Conservation (phyloP, 192 early-diverging fungal species). For the Coemansia sp. region DNA sequence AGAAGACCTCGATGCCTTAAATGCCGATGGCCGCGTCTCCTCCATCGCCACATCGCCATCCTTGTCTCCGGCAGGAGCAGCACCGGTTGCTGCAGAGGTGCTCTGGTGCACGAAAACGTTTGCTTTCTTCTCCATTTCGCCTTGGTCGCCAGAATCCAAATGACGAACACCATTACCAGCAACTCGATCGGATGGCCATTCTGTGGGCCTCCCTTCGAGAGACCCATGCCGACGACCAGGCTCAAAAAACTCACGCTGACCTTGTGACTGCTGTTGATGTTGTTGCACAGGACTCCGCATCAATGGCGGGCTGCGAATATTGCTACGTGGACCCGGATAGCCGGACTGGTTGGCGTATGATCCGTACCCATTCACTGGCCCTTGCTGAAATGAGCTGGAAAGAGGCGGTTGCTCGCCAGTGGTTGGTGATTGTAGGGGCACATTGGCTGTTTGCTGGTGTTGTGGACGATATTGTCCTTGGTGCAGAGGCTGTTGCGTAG, state of each 20-base stretch:
- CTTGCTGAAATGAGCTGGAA: conserved; percentile 36
- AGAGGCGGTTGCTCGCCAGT: conserved; percentile 11
- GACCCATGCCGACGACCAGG: neutral
- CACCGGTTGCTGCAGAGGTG: neutral
- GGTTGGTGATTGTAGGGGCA: conserved; percentile 18
- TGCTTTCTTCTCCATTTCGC: neutral
- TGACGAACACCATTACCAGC: neutral
- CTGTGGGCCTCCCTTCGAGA: neutral
- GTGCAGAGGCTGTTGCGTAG: conserved; percentile 29
- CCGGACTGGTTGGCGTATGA: conserved; percentile 17
- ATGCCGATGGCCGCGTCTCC: conserved; percentile 13
- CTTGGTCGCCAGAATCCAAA: neutral
- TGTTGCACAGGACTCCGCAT: conserved; percentile 23
- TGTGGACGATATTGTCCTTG: conserved; percentile 11
- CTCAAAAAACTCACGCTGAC: neutral
- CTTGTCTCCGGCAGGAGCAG: conserved; percentile 11
- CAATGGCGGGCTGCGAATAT: conserved; percentile 36
- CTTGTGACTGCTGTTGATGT: neutral
- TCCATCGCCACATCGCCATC: conserved; percentile 43
- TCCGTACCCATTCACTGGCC: conserved; percentile 37
- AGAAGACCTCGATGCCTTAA: conserved; percentile 8
- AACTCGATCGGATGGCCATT: neutral
- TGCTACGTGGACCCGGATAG: neutral
- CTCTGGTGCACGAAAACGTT: conserved; percentile 4
- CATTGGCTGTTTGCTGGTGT: neutral